Evolutionary conservation across 2,329 filamentous ascomycete species (phyloP).

Genomic region (Atkinsonella texensis): DNA sequence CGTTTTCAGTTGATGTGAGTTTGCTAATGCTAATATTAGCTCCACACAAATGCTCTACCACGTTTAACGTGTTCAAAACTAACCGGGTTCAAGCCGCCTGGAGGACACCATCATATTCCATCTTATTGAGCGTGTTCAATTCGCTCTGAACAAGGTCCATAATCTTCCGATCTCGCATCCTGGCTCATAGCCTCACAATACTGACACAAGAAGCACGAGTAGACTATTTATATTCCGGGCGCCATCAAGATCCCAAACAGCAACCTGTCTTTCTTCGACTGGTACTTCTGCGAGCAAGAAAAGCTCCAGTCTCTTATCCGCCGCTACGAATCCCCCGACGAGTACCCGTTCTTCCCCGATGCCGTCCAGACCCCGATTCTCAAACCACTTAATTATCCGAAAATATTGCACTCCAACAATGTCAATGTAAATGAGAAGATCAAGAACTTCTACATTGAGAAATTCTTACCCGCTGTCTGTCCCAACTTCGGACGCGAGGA

Average conservation of each 20-base stretch:
- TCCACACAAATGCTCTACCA: background rate
- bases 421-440: constrained; percentile 86
- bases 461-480: constrained; percentile 76
- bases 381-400: constrained; percentile 77
- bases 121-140: constrained; percentile 95
- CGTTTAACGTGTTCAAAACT: background rate
- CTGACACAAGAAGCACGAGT: background rate
- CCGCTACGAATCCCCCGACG: constrained; percentile 90
- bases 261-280: constrained; percentile 78
- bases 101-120: constrained; percentile 98
- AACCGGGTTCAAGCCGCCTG: constrained; percentile 52
- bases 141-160: constrained; percentile 61
- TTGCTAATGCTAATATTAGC: background rate
- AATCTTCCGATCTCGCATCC: background rate
- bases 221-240: constrained; percentile 71
- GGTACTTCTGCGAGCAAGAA: constrained; percentile 85
- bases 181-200: background rate
- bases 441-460: constrained; percentile 70
- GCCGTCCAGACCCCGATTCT: constrained; percentile 70
- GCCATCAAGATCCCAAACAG: constrained; percentile 67
- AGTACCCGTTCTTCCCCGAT: constrained; percentile 91
- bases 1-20: constrained; percentile 84
- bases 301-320: constrained; percentile 84
- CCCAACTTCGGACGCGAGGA: constrained; percentile 65
- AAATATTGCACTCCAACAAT: constrained; percentile 74